Base-by-base conservation (phyloP, 2,329 filamentous ascomycete species). In the Eutypella sp. region DNA sequence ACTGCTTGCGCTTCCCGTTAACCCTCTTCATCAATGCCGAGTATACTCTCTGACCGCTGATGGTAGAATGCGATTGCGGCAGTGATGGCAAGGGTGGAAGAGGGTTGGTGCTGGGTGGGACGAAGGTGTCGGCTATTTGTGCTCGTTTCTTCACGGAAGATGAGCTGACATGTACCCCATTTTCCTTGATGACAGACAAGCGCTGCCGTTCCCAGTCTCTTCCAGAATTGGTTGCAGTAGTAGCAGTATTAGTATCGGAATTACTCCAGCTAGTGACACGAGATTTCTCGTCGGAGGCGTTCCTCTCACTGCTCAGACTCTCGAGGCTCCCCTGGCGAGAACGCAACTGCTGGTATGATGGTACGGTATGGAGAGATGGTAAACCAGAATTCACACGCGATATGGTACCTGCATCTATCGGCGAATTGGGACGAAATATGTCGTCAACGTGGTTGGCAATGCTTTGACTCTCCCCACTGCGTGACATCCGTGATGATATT, bases 251-350 rank as follows among this genome's bases (percentile, higher is more conserved):
- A 2, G 73, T 71, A 1, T 77, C 79, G 0, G 84, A 86, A 49
- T 81, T 79, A 4, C 77, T 78, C 85, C 85, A 89, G 61, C 85
- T 89, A 2, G 84, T 87, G 42, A 87, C 79, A 19, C 84, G 69
- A n/a, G 82, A 85, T 52, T 70, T 78, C 18, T 80, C 75, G 33
- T 78, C 75, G 13, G 64, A 68, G 1, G 56, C 57, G 42, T 64
- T 65, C 34, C 62, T 63, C 5, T 70, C 68, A 44, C 66, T 72
- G 19, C 53, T 54, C 2, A 75, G 52, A 48, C 73, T 81, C 48
- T 75, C 75, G 5, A 81, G 54, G 49, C 80, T 82, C 1, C 77
- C 79, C 53, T 74, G 68, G 29, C 74, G 72, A 7, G 79, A 81
- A 42, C 65, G 69, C 38, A 78, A 59, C 45, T 72, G 67, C 40